phyloP scores from a whole-genome alignment of 73 alveolate genomes.

The Blepharisma stoltei region DNA sequence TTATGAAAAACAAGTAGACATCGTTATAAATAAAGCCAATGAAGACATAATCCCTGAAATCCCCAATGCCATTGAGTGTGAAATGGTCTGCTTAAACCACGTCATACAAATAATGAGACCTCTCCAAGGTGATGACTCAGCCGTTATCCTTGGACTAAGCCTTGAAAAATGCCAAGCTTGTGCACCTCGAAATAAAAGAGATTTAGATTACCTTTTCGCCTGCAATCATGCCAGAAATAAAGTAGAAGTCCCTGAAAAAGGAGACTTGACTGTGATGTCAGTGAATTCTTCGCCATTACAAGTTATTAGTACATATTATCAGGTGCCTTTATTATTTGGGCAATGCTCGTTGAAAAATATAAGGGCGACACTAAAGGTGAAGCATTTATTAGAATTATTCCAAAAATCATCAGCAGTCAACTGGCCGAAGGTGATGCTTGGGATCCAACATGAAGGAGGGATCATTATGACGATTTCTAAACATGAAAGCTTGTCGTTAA shows the following conservation, averaged over 20 bases:
- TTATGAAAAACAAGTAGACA: background rate
- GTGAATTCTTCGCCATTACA: background rate
- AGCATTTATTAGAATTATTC: background rate
- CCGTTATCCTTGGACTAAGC: no score
- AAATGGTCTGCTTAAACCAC: background rate
- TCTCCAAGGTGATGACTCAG: no score
- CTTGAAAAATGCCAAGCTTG: constrained; percentile 20
- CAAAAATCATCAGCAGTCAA: background rate
- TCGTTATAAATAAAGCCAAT: background rate
- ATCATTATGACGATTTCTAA: background rate
- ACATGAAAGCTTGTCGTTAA: background rate
- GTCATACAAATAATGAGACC: background rate
- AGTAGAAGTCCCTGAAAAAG: constrained; percentile 2
- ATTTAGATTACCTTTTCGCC: background rate
- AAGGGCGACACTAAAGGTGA: background rate
- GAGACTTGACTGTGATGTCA: background rate
- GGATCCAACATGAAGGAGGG: constrained; percentile 17
- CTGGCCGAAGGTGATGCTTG: background rate
- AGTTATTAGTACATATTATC: background rate
- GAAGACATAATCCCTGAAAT: constrained; percentile 7
- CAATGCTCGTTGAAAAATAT: constrained; percentile 17
- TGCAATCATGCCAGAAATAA: constrained; percentile 18
- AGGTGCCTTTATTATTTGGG: background rate
- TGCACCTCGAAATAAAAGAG: background rate
- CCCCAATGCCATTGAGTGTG: constrained; percentile 22